A percentile compares a stretch with the other conserved stretches of the same genome.
Evolutionary conservation across 2,329 filamentous ascomycete species (phyloP).

Genomic region (Trichoderma koningii): DNA sequence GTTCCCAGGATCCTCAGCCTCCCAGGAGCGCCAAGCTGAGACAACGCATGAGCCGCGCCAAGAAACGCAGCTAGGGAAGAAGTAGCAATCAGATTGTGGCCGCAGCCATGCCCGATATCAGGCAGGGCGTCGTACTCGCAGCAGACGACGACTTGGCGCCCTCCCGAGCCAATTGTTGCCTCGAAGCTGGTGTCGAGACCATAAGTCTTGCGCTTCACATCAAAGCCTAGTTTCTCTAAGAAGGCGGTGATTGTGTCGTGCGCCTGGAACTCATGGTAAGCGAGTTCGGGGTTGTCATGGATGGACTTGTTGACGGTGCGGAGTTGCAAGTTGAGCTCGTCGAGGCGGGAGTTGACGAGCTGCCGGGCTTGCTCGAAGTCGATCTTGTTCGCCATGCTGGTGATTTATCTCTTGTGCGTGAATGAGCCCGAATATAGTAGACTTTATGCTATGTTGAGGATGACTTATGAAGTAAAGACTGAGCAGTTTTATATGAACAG

Average conservation of each 20-base stretch:
- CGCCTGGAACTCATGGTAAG: conserved; percentile 54
- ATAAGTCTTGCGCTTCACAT: conserved; percentile 52
- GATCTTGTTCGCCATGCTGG: background rate
- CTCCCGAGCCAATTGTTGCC: conserved; percentile 46
- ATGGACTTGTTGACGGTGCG: conserved; percentile 35
- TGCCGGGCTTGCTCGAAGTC: conserved; percentile 30
- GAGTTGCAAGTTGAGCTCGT: conserved; percentile 29
- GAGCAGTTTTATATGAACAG: background rate
- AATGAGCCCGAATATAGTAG: background rate
- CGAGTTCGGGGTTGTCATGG: conserved; percentile 52
- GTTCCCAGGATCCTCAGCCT: conserved; percentile 47
- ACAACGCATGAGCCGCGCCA: conserved; percentile 40
- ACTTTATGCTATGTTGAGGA: background rate
- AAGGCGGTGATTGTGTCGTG: conserved; percentile 52
- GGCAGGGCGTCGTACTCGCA: conserved; percentile 54
- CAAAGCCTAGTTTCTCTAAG: conserved; percentile 48
- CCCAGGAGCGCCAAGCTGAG: conserved; percentile 37
- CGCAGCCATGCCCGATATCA: conserved; percentile 49
- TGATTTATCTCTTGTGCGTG: background rate
- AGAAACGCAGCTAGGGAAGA: conserved; percentile 46
- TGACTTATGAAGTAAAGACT: background rate
- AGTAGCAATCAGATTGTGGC: conserved; percentile 50
- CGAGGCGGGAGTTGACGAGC: conserved; percentile 31
- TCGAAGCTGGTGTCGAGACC: conserved; percentile 56
- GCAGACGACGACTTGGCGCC: conserved; percentile 46